These are phyloP conservation scores for Casaregolazyma suthepensis DNA, from an alignment of 1,139 yeast species.

Conservation along the genomic window DNA sequence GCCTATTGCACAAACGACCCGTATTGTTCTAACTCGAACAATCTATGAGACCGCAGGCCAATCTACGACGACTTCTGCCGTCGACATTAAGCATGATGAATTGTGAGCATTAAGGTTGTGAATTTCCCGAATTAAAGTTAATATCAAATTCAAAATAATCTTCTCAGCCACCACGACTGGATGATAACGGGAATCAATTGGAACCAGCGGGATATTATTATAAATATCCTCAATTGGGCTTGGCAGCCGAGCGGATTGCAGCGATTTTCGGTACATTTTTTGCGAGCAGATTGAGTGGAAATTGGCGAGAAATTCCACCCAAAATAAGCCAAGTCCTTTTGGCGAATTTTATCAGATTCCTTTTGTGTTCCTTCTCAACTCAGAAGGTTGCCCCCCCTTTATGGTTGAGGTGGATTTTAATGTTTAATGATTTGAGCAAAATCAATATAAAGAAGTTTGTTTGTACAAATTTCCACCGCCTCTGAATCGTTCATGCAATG, in stretches of 20 bases:
- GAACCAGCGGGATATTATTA: neutral
- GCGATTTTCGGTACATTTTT: neutral
- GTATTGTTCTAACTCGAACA: neutral
- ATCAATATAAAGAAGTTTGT: neutral
- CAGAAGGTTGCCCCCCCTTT: neutral
- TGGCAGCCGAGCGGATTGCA: neutral
- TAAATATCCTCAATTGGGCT: neutral
- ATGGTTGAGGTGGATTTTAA: neutral
- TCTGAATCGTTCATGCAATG: neutral
- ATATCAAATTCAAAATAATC: neutral
- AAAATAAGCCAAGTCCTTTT: neutral
- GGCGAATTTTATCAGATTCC: neutral
- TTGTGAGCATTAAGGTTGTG: neutral
- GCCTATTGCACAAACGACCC: neutral
- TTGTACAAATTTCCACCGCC: neutral
- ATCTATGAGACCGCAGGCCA: constrained; percentile 1
- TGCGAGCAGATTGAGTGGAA: neutral
- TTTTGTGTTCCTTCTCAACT: neutral
- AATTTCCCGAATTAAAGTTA: neutral
- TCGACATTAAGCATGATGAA: neutral
- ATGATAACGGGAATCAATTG: neutral
- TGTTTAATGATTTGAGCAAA: neutral
- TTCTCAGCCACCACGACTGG: neutral
- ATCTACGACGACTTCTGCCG: neutral
- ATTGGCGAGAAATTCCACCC: neutral